Percentiles rank a stretch among this genome's conserved stretches.
These are phyloP conservation scores for Lecanosticta acicola DNA, from an alignment of 2,329 filamentous ascomycete genomes.

Conservation along the genomic window DNA sequence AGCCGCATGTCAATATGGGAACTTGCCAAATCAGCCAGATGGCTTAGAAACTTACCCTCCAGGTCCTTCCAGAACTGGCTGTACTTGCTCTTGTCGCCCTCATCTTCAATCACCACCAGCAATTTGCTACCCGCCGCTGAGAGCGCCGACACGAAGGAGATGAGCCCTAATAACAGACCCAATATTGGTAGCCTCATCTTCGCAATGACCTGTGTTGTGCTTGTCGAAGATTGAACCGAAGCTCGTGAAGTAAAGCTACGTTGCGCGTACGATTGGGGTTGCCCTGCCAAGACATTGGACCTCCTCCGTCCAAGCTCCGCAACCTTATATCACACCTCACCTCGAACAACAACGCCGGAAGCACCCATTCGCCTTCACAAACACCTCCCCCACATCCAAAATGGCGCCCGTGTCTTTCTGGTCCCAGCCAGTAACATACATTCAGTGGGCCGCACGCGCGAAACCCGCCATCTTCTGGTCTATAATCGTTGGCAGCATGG, in stretches of 20 bases:
- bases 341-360: neutral
- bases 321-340: neutral
- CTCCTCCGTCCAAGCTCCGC: neutral
- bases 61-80: conserved; percentile 73
- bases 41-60: conserved; percentile 49
- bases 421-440: conserved; percentile 73
- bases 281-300: conserved; percentile 10
- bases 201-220: conserved; percentile 36
- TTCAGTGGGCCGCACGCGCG: conserved; percentile 80
- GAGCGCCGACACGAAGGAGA: conserved; percentile 64
- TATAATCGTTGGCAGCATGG: conserved; percentile 64
- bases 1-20: conserved; percentile 1
- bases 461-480: conserved; percentile 91
- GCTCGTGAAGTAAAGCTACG: conserved; percentile 9
- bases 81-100: conserved; percentile 73
- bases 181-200: conserved; percentile 31
- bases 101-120: conserved; percentile 80
- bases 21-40: conserved; percentile 1
- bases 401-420: conserved; percentile 80
- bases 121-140: conserved; percentile 75
- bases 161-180: conserved; percentile 57
- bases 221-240: too few species aligned
- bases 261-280: neutral
- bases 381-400: conserved; percentile 21
- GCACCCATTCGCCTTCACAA: neutral